Conservation (phyloP, 441 rosid genomes). For the Erodium moschatum region DNA sequence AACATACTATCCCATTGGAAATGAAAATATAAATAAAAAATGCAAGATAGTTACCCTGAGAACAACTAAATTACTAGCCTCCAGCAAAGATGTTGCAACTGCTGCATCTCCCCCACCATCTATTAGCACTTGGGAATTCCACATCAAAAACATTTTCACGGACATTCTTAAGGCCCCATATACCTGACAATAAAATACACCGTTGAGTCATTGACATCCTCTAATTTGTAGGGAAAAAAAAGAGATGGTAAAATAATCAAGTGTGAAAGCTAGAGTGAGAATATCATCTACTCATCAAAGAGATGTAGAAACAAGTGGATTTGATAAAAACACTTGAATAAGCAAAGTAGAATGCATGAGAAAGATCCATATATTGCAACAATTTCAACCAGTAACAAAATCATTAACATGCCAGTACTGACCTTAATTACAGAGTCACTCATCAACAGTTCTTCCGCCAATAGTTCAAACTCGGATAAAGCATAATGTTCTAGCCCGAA, state of each 20-base stretch:
- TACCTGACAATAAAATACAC: conserved; percentile 37
- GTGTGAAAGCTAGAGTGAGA: not conserved
- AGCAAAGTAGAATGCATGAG: not conserved
- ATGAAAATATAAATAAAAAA: not conserved
- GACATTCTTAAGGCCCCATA: conserved; percentile 86
- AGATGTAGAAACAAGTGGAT: not conserved
- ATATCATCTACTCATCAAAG: not conserved
- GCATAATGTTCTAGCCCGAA: conserved; percentile 78
- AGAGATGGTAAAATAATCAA: conserved; percentile 11
- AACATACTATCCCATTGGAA: conserved; percentile 11
- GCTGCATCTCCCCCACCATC: conserved; percentile 58
- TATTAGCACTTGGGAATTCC: conserved; percentile 80
- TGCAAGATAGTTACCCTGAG: conserved; percentile 51
- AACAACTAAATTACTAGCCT: conserved; percentile 78
- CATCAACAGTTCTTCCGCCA: conserved; percentile 91
- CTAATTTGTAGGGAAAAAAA: not conserved
- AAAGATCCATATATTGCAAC: conserved; percentile 3
- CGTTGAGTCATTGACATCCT: conserved; percentile 9
- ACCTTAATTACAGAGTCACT: conserved; percentile 76
- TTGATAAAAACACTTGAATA: not conserved
- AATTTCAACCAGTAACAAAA: conserved; percentile 2
- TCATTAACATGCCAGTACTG: not conserved
- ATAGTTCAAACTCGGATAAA: conserved; percentile 73
- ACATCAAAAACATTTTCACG: conserved; percentile 82
- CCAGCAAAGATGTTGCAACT: conserved; percentile 67